A percentile compares a stretch with the other conserved stretches of the same genome.
phyloP scores from a whole-genome alignment of 352 stramenopile species.

The Phytophthora tentaculata region DNA sequence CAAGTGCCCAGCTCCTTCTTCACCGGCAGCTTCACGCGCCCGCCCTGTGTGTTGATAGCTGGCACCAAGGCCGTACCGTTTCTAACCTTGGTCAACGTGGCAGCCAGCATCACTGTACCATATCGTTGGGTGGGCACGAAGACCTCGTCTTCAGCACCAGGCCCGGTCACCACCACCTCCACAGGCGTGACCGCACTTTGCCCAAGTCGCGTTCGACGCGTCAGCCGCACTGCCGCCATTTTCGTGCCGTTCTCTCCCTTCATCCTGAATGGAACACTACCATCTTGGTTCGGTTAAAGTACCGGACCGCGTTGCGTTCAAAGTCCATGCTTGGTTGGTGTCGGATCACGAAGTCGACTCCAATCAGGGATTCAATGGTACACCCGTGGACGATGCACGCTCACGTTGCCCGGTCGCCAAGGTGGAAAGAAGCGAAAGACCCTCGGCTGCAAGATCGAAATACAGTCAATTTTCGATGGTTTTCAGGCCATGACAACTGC shows the following conservation, averaged over 20 bases:
- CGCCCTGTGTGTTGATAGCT: constrained; percentile 14
- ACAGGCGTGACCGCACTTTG: not conserved
- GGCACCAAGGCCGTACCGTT: constrained; percentile 10
- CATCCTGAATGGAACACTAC: not conserved
- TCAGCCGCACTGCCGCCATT: not conserved
- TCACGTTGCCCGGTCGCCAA: not conserved
- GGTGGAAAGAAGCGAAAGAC: constrained; percentile 2
- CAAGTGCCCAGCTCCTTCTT: constrained; percentile 18
- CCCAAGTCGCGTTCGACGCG: not conserved
- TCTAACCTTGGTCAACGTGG: not conserved
- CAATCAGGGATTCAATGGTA: no score
- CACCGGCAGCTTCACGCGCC: constrained; percentile 3
- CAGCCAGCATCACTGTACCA: constrained; percentile 6
- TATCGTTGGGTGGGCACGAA: not conserved
- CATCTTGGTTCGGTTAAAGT: not conserved
- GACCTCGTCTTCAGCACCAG: not conserved
- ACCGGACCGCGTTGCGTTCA: not conserved
- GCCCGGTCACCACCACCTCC: not conserved
- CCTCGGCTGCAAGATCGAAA: constrained; percentile 8
- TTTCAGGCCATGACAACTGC: no score
- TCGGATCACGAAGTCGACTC: not conserved
- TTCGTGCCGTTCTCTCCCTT: not conserved
- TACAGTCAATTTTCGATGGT: constrained; percentile 7
- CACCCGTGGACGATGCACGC: not conserved
- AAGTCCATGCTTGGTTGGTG: not conserved